Base-by-base conservation (phyloP, 2,329 filamentous ascomycete genomes). In the Trematosphaeria pertusa region DNA sequence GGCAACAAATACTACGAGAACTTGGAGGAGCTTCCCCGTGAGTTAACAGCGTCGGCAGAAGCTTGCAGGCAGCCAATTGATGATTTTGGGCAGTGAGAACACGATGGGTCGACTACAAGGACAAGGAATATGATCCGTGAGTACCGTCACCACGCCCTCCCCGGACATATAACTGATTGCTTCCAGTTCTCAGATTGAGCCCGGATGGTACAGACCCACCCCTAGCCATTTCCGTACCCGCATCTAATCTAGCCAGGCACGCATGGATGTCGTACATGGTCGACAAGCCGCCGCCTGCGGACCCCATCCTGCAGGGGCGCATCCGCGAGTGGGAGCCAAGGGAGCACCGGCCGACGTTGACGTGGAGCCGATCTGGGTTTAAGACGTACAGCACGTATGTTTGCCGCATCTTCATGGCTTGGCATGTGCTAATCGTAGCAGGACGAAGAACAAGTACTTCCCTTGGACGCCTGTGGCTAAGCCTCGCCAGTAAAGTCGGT, bases 1-100 rank as follows among this genome's bases (percentile, higher is more conserved):
- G 95, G 94, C 74, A 99, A 99, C 85, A 97, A 96, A 79, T 99
- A 83, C 82, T 99, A 85, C 73, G 94, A 99, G 82, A 97, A 99
- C 80, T 75, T 85, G 68, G 91, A 97, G 72, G 94, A 99, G 75
- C 82, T 99, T 50, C 94, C 94, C 48, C 80, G 90, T 96, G 80
- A 71, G 87, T 65, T 12, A 4, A 12, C n/a, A 33, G 7, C 10
- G 4, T 9, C 8, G 12, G 12, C 12, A 3, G 9, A 18, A n/a
- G 5, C 6, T 24, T 15, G 31, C 10, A 40, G 48, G 34, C 20
- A 37, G 24, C 37, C 37, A 37, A 47, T 44, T 58, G 53, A 66
- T 50, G 15, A 12, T 19, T 19, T 11, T 37, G 28, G 15, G 43
- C 63, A 94, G 91, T 97, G 65, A 88, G 93, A 68, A 97, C 91